A percentile compares a stretch with the other conserved stretches of the same genome.
These are phyloP conservation scores for Colletotrichum cuscutae DNA, from an alignment of 2,329 filamentous ascomycete genomes.

Conservation along the genomic window DNA sequence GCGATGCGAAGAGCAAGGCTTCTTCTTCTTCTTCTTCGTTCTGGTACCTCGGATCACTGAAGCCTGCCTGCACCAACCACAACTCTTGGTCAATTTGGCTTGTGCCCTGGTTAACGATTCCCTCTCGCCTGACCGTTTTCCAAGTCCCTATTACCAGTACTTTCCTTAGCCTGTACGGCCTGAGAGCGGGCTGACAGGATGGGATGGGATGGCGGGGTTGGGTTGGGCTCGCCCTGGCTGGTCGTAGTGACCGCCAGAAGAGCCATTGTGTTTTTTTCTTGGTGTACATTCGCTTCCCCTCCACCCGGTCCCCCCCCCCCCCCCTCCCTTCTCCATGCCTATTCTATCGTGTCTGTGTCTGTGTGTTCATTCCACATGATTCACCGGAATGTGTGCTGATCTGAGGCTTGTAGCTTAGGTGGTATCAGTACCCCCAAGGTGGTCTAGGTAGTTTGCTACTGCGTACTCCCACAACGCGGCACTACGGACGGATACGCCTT, in stretches of 20 bases:
- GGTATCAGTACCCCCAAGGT: neutral
- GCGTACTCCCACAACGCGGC: neutral
- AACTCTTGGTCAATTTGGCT: neutral
- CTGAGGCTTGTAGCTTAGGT: slow-evolving; percentile 28
- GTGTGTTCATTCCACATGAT: slow-evolving; percentile 30
- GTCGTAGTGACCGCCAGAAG: neutral
- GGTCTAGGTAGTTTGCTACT: too few species aligned
- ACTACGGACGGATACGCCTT: neutral
- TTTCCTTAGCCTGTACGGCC: neutral
- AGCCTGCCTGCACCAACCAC: neutral
- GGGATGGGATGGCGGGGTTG: slow-evolving; percentile 6
- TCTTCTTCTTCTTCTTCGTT: neutral
- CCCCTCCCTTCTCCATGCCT: neutral
- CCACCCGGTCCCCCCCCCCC: neutral
- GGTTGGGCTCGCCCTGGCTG: slow-evolving; percentile 14
- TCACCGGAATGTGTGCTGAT: slow-evolving; percentile 26
- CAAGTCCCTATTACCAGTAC: neutral
- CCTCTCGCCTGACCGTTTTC: neutral
- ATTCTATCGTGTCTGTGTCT: slow-evolving; percentile 11
- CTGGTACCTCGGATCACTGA: neutral
- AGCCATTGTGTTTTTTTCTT: neutral
- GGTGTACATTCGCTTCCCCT: neutral
- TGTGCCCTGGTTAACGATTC: neutral
- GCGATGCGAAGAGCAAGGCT: neutral
- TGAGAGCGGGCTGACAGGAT: neutral